Evolutionary conservation across 192 early-diverging fungal genomes (phyloP), one percentile per base, ranked within the genome.

Genomic region (Endogone sp.): DNA sequence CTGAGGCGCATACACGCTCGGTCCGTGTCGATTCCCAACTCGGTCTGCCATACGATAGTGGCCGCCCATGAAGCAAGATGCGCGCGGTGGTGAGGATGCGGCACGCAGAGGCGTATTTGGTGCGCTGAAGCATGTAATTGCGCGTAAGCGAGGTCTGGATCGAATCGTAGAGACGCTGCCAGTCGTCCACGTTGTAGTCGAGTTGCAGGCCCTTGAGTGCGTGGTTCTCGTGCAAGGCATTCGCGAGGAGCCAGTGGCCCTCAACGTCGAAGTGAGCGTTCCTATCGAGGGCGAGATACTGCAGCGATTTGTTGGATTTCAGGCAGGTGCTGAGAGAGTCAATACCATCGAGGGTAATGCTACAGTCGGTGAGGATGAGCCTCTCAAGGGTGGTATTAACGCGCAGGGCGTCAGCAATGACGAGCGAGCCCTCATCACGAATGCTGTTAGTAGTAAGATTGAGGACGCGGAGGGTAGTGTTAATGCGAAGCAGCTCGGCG

Each of bases 141-240:
- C 80, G 71, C 2, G 77, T 79, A 3, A 81, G 61, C 29, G 77
- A 81, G 49, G 75, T 63, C 31, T 81, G 77, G 49, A 81, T 79
- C 0, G 74, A 76, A 22, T 81, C 69, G 28, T 78, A 73, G 22
- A 81, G 57, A 1, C 60, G 32, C 49, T 79, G 77, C 57, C 80
- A 75, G 37, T 81, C 80, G 26, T 69, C 80, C 16, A 78, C 75
- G 56, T 81, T 80, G 64, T 82, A 82, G 32, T 82, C 79, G 22
- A 82, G 66, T 55, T 82, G 75, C 8, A 82, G 68, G 22, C 72
- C 69, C 66, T 82, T 80, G 58, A 82, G 57, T 9, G 68, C 74
- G 32, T 71, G 71, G 62, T 82, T 82, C 20, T 31, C 55, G 56
- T 74, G 56, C 27, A 82, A 63, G 11, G 68, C 65, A 0, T 76